A percentile compares a stretch with the other conserved stretches of the same genome.
phyloP scores from a whole-genome alignment of 192 early-diverging fungal species.

The Coemansia sp. region DNA sequence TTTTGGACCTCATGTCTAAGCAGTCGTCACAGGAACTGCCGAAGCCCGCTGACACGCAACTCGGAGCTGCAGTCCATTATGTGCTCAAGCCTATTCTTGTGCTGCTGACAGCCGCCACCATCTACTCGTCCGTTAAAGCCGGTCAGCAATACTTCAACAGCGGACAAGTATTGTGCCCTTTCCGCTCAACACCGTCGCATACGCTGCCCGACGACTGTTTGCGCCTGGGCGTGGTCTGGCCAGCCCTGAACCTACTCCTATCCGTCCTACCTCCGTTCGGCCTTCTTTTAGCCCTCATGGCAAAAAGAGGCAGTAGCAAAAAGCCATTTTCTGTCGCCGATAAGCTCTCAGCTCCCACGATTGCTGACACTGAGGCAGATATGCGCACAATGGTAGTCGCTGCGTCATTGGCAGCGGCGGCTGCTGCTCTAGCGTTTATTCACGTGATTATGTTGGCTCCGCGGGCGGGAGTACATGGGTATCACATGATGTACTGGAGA shows the following conservation, averaged over 20 bases:
- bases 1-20: slow-evolving; percentile 1
- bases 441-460: neutral
- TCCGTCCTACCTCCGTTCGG: neutral
- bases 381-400: neutral
- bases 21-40: neutral
- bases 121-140: neutral
- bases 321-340: neutral
- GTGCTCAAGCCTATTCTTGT: neutral
- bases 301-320: neutral
- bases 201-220: neutral
- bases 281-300: neutral
- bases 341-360: neutral
- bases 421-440: neutral
- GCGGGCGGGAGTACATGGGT: neutral
- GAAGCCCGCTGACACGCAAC: neutral
- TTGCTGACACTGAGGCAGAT: neutral
- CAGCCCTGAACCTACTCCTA: neutral
- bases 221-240: slow-evolving; percentile 4
- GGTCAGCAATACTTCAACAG: neutral
- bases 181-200: neutral
- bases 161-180: neutral
- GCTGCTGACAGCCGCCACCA: slow-evolving; percentile 1
- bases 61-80: neutral
- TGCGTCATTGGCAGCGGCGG: neutral
- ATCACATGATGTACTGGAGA: slow-evolving; percentile 1